phyloP scores from a whole-genome alignment of 371 early-diverging fungal species.

The Mortierella sp. region DNA sequence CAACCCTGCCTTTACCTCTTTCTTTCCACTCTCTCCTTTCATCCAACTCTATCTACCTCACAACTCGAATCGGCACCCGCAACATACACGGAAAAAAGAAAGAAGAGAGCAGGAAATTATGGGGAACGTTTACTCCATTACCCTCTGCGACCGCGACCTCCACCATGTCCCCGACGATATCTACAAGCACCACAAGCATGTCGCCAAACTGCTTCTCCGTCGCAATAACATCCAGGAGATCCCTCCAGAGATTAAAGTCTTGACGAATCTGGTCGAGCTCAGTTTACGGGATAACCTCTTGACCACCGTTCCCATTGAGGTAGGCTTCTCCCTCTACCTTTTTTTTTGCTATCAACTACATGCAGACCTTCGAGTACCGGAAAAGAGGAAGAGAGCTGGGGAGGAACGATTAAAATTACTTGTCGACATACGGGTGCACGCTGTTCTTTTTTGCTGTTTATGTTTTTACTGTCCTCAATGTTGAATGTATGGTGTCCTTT shows the following conservation, averaged over 20 bases:
- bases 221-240: slow-evolving; percentile 53
- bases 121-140: slow-evolving; percentile 58
- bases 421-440: neutral
- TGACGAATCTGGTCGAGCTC: slow-evolving; percentile 57
- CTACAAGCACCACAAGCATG: slow-evolving; percentile 57
- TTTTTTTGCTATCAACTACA: neutral
- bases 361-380: neutral
- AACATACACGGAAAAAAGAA: neutral
- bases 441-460: neutral
- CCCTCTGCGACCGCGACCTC: slow-evolving; percentile 52
- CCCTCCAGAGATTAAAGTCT: slow-evolving; percentile 50
- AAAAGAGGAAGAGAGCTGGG: too few relatives aligned
- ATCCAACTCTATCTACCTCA: neutral
- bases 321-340: slow-evolving; percentile 35
- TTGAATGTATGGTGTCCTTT: neutral
- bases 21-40: neutral
- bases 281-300: slow-evolving; percentile 66
- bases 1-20: neutral
- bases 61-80: neutral
- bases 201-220: slow-evolving; percentile 40
- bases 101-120: slow-evolving; percentile 13
- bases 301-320: slow-evolving; percentile 65
- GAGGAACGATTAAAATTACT: too few relatives aligned
- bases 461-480: neutral
- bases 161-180: slow-evolving; percentile 56